Evolutionary conservation across 129 eudicot species (phyloP), one percentile per base, ranked within the genome.

Genomic region (Heracleum sosnowskyi): DNA sequence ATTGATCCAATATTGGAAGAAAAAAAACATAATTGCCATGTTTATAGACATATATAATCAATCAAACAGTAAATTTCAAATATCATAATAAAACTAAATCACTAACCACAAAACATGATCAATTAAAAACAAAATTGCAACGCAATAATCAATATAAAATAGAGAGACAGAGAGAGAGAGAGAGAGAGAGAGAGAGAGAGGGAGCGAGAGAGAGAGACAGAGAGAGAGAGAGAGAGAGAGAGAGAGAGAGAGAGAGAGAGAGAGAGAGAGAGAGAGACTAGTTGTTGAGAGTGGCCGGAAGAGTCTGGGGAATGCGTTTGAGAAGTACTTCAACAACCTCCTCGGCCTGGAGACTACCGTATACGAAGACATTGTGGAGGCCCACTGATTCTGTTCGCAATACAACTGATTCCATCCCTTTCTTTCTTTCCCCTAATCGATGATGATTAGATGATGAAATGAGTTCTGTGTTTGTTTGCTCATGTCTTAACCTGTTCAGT

Each of bases 281-380:
- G 89, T 81, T 79, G 75, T 88, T 84, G 68, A 94, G 96, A 79
- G 84, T 49, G 35, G 98, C 98, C n/a, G 93, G 88, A 57, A 87
- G 86, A 66, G 89, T 83, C 31, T 69, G 79, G 63, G 98, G 98
- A 76, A 91, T 53, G 45, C 98, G 96, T 7, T 88, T 87, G 78
- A 94, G 78, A 41, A 91, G 93, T 37, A 84, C 84, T 16, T 79
- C 85, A 84, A 94, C 96, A 49, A 91, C 98, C 62, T 91, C 93
- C 55, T 94, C 93, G 0, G 97, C 88, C 70, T 91, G 86, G 63
- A 94, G 92, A 76, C 96, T 94, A 53, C 98, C 98, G 81, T 94
- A 94, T 4, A 94, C 98, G 78, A 94, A 94, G 5, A 94, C 98
- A 28, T 83, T 84, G 34, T 84, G 86, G 29, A 16, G 57, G 69